Evolutionary conservation across 177 flowering plant species (phyloP).

Genomic region (Vitis hybrid): DNA sequence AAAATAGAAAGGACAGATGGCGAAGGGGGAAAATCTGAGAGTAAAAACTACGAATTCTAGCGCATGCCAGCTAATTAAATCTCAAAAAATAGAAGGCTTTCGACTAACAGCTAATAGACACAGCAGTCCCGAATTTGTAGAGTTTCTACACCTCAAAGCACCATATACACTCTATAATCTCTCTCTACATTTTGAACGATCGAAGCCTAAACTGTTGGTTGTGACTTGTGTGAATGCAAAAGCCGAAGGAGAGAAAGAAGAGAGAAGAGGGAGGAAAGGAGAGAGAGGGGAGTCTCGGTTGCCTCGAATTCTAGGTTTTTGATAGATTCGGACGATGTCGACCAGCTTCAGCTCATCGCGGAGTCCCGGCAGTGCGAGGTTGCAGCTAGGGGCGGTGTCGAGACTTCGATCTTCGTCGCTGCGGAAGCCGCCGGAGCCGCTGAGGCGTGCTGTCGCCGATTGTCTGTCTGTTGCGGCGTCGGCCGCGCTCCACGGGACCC

Average conservation of each 20-base stretch:
- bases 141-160: background rate
- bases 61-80: conserved; percentile 43
- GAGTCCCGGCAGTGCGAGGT: conserved; percentile 58
- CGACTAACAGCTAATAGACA: conserved; percentile 21
- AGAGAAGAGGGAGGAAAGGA: too few species aligned
- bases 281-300: background rate
- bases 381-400: conserved; percentile 43
- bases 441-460: conserved; percentile 90
- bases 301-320: background rate
- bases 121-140: conserved; percentile 4
- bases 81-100: conserved; percentile 11
- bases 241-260: too few species aligned
- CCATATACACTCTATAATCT: background rate
- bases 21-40: too few species aligned
- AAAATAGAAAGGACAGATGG: too few species aligned
- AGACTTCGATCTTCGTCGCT: conserved; percentile 75
- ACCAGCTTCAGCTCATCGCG: conserved; percentile 53
- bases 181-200: background rate
- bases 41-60: conserved; percentile 7
- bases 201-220: too few species aligned
- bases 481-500: conserved; percentile 43
- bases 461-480: conserved; percentile 56
- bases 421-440: conserved; percentile 93
- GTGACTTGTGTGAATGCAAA: too few species aligned
- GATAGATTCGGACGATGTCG: conserved; percentile 34